Percentiles rank a stretch among this genome's conserved stretches.
Evolutionary conservation across 2,329 filamentous ascomycete genomes (phyloP).

Genomic region (Hypoxylon rubiginosum): DNA sequence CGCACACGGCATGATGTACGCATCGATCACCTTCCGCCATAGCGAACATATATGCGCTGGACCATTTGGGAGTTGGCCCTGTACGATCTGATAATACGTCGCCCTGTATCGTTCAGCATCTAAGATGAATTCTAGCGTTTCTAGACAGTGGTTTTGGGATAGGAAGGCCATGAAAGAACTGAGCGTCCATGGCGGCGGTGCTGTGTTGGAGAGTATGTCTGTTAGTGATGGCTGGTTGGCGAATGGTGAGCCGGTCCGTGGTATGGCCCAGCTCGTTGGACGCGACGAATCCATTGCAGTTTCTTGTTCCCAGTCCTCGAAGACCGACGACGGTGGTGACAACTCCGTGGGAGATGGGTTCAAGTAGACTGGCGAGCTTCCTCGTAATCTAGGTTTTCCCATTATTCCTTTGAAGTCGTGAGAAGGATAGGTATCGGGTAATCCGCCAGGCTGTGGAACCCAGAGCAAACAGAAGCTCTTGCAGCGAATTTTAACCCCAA

Average conservation of each 20-base stretch:
- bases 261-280: constrained; percentile 63
- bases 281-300: constrained; percentile 63
- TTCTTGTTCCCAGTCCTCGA: constrained; percentile 60
- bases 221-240: constrained; percentile 76
- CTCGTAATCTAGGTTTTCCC: constrained; percentile 62
- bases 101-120: constrained; percentile 87
- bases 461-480: constrained; percentile 46
- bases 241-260: constrained; percentile 56
- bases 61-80: constrained; percentile 58
- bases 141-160: constrained; percentile 96
- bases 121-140: constrained; percentile 96
- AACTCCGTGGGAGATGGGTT: constrained; percentile 58
- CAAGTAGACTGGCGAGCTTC: constrained; percentile 60
- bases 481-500: constrained; percentile 41
- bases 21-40: constrained; percentile 89
- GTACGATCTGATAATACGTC: constrained; percentile 64
- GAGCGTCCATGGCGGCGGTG: constrained; percentile 89
- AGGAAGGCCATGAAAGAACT: constrained; percentile 96
- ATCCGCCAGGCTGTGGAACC: constrained; percentile 44
- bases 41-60: constrained; percentile 80
- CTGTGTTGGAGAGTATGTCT: constrained; percentile 89
- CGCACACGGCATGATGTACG: constrained; percentile 88
- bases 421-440: constrained; percentile 36
- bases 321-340: constrained; percentile 61
- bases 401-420: constrained; percentile 53